phyloP scores from a whole-genome alignment of 805 yeast genomes.

The Lipomyces kockii region DNA sequence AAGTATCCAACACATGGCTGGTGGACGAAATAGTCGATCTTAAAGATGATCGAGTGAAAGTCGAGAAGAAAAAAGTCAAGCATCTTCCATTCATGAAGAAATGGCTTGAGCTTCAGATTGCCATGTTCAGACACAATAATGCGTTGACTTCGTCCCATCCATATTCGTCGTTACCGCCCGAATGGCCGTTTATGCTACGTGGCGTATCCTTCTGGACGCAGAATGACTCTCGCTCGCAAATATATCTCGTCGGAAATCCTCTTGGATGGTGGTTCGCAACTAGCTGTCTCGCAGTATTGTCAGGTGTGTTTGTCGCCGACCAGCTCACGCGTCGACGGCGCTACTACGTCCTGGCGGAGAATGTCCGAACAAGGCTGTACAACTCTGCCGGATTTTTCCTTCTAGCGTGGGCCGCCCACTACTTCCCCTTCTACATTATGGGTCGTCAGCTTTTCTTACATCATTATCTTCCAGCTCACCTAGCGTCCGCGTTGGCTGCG shows the following conservation, averaged over 20 bases:
- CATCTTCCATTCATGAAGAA: conserved; percentile 75
- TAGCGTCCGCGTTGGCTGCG: conserved; percentile 79
- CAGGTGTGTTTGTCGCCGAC: conserved; percentile 71
- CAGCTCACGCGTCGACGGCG: conserved; percentile 78
- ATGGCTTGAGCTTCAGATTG: conserved; percentile 85
- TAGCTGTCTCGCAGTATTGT: conserved; percentile 62
- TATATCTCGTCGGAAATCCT: conserved; percentile 87
- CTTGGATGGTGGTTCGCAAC: conserved; percentile 90
- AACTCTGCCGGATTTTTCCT: conserved; percentile 82
- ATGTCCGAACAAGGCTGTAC: conserved; percentile 72
- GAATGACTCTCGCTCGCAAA: conserved; percentile 65
- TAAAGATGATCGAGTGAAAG: conserved; percentile 60
- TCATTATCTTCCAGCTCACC: conserved; percentile 93
- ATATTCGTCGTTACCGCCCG: conserved; percentile 86
- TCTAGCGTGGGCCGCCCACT: conserved; percentile 85
- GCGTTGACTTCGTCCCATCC: conserved; percentile 88
- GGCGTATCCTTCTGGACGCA: conserved; percentile 98
- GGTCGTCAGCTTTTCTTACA: conserved; percentile 90
- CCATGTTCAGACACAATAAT: conserved; percentile 93
- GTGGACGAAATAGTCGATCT: conserved; percentile 72
- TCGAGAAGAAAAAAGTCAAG: conserved; percentile 68
- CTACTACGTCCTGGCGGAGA: conserved; percentile 58
- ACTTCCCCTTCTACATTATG: conserved; percentile 89
- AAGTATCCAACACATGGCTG: conserved; percentile 71
- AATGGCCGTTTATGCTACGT: conserved; percentile 87